These are phyloP conservation scores for Pseudocercospora ulei DNA, from an alignment of 2,329 filamentous ascomycete species.

Conservation along the genomic window DNA sequence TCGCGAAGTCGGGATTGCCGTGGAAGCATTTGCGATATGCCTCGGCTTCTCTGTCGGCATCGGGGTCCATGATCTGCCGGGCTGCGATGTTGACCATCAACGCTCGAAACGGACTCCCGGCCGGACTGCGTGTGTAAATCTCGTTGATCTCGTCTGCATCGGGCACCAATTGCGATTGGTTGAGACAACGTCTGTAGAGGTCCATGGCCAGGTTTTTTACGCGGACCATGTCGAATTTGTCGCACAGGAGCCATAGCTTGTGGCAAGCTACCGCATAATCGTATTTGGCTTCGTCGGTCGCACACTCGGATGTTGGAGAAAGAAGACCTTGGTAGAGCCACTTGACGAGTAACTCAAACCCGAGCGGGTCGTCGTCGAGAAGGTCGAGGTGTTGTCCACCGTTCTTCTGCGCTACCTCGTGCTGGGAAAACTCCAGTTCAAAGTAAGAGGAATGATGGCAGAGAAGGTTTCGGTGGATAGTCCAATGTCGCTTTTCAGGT, in stretches of 20 bases:
- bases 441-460: constrained; percentile 46
- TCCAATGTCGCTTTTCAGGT: constrained; percentile 42
- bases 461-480: constrained; percentile 46
- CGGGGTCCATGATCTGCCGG: constrained; percentile 49
- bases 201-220: constrained; percentile 49
- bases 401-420: constrained; percentile 34
- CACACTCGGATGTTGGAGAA: constrained; percentile 42
- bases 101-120: constrained; percentile 42
- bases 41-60: constrained; percentile 42
- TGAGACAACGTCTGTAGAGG: constrained; percentile 45
- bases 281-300: constrained; percentile 43
- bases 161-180: constrained; percentile 45
- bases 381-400: constrained; percentile 39
- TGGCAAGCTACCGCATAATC: constrained; percentile 47
- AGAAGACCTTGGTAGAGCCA: constrained; percentile 49
- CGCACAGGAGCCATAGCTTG: constrained; percentile 46
- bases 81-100: constrained; percentile 48
- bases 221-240: constrained; percentile 43
- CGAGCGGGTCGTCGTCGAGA: constrained; percentile 43
- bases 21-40: constrained; percentile 45
- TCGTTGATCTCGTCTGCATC: constrained; percentile 48
- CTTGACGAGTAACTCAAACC: constrained; percentile 48
- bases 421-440: constrained; percentile 32
- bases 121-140: constrained; percentile 43
- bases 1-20: constrained; percentile 44